Conservation (phyloP, 1,139 yeast species). For the Eremothecium sinecaudum region DNA sequence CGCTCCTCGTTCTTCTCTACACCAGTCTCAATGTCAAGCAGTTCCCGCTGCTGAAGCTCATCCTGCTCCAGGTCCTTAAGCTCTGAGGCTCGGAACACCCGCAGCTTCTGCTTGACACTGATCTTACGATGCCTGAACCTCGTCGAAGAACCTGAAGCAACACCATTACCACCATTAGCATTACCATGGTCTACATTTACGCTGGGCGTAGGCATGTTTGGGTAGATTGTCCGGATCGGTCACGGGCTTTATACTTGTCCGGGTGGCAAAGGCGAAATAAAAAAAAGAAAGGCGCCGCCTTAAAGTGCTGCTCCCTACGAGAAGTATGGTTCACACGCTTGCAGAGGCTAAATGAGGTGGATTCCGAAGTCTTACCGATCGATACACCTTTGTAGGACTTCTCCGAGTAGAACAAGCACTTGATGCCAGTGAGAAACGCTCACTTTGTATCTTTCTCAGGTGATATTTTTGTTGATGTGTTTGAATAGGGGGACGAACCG, state of each 20-base stretch:
- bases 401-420: background rate
- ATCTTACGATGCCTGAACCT: conserved; percentile 86
- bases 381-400: background rate
- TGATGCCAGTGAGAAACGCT: background rate
- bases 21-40: conserved; percentile 91
- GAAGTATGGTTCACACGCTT: background rate
- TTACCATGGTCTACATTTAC: conserved; percentile 2
- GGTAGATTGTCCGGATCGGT: conserved; percentile 4
- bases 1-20: conserved; percentile 97
- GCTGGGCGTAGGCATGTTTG: conserved; percentile 4
- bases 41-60: conserved; percentile 64
- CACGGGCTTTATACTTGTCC: conserved; percentile 1
- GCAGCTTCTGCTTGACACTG: conserved; percentile 81
- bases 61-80: conserved; percentile 70
- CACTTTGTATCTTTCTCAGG: background rate
- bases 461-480: background rate
- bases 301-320: background rate
- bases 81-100: conserved; percentile 68
- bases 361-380: conserved; percentile 1
- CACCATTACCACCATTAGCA: conserved; percentile 5
- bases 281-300: conserved; percentile 2
- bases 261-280: conserved; percentile 5
- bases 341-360: background rate
- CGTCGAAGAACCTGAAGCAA: conserved; percentile 27
- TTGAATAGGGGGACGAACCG: conserved; percentile 6